Evolutionary conservation across 2,329 filamentous ascomycete genomes (phyloP).

Genomic region (Cladophialophora yegresii): DNA sequence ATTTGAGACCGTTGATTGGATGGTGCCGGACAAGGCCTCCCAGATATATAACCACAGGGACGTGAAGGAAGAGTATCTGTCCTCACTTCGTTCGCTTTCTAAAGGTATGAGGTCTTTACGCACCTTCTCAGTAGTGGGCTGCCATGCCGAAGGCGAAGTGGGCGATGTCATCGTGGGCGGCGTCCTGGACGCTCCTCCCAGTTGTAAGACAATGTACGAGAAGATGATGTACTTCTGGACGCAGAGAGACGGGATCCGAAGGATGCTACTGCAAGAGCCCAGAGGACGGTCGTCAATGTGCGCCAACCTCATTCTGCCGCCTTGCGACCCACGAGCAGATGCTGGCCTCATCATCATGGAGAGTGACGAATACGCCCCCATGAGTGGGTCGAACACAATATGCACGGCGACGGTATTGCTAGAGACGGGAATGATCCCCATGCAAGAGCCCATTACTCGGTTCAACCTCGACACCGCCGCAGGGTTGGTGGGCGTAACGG

Average conservation of each 20-base stretch:
- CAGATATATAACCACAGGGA: background rate
- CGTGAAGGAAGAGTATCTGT: background rate
- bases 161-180: conserved; percentile 55
- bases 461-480: conserved; percentile 51
- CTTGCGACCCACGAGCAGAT: conserved; percentile 50
- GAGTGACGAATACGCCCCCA: conserved; percentile 50
- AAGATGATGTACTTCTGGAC: conserved; percentile 50
- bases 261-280: conserved; percentile 52
- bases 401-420: conserved; percentile 50
- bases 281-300: conserved; percentile 48
- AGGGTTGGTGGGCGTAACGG: conserved; percentile 47
- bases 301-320: conserved; percentile 47
- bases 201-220: conserved; percentile 50
- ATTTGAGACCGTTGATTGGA: background rate
- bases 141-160: conserved; percentile 43
- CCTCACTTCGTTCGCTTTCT: background rate
- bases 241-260: conserved; percentile 46
- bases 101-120: conserved; percentile 14
- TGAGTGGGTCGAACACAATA: conserved; percentile 53
- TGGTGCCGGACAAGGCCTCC: background rate
- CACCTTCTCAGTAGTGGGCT: conserved; percentile 24
- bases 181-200: conserved; percentile 45
- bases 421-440: conserved; percentile 52
- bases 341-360: conserved; percentile 53
- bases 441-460: conserved; percentile 49